Base-by-base conservation (phyloP, 352 stramenopile species). In the Pythium brachiatum region DNA sequence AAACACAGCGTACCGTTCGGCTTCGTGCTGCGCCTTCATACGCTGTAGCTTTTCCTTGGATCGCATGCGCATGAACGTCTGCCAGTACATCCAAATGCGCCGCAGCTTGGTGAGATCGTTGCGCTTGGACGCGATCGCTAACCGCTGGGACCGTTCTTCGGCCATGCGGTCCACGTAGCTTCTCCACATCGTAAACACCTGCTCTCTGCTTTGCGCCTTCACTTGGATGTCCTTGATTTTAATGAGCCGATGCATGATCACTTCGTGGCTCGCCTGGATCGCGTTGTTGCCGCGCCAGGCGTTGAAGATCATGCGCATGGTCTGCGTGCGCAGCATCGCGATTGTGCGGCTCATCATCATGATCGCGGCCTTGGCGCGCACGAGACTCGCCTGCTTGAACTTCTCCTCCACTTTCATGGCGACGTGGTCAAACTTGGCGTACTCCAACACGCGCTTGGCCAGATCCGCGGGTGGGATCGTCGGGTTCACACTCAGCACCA, bases 271-370 rank as follows among this genome's bases (percentile, higher is more conserved):
- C 38, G 60, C 47, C 7, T 66, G 70, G 18, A 78, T 70, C 0
- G 72, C 69, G n/a, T 89, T 89, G n/a, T 74, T 71, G 21, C 86
- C 81, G 27, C 86, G 87, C 85, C 85, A 94, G 2, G 82, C 85
- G 1, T 66, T 60, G 41, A 94, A 94, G 25, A 89, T 78, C 78
- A 94, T 90, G n/a, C 82, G 73, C 39, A 83, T 66, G 36, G 88
- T 92, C 43, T 89, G 79, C 34, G 77, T 75, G 2, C 78, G 76
- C 16, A 92, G 57, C 15, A 72, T 36, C 11, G 70, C 57, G 23
- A 89, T 78, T 9, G 81, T 91, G 41, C 82, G 73, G 25, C 76
- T 90, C 81, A 94, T 91, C 81, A 92, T 90, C 74, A 89, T 85
- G 56, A 92, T 92, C 12, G 82, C 81, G 9, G 81, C 75, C 39